Percentiles rank a stretch among this genome's conserved stretches.
These are phyloP conservation scores for Fusarium humuli DNA, from an alignment of 2,329 filamentous ascomycete genomes.

Conservation along the genomic window DNA sequence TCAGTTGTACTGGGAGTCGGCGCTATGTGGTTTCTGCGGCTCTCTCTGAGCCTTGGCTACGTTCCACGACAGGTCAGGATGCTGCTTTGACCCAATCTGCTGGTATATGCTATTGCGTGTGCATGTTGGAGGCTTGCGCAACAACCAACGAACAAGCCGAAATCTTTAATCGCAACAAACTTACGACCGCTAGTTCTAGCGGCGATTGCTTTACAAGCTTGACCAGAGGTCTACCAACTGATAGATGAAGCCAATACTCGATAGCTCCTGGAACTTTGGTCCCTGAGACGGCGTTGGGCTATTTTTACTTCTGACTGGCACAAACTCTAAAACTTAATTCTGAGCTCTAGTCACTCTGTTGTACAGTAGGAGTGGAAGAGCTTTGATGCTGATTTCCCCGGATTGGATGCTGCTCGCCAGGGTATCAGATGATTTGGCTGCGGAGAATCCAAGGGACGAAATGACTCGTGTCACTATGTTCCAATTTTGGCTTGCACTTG, in stretches of 20 bases:
- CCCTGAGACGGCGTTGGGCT: not conserved
- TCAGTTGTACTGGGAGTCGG: conserved; percentile 10
- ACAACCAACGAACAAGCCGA: not conserved
- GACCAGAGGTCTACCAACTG: not conserved
- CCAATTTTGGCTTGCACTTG: not conserved
- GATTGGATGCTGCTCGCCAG: not conserved
- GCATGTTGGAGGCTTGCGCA: not conserved
- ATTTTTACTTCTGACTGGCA: not conserved
- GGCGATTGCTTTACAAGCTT: not conserved
- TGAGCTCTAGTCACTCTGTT: not conserved
- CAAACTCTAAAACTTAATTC: conserved; percentile 5
- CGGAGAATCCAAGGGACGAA: not conserved
- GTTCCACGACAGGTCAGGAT: conserved; percentile 29
- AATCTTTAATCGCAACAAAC: not conserved
- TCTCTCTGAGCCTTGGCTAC: conserved; percentile 19
- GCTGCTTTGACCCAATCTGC: not conserved
- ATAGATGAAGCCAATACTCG: not conserved
- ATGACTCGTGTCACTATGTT: not conserved
- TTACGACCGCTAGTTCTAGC: not conserved
- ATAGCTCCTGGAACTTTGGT: not conserved
- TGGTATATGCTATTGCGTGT: not conserved
- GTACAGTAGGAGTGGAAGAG: not conserved
- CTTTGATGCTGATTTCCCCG: not conserved
- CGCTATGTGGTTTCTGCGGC: conserved; percentile 15
- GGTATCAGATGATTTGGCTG: not conserved